Conservation (phyloP, 305 asterid genomes). For the Fraxinus angustifolia region DNA sequence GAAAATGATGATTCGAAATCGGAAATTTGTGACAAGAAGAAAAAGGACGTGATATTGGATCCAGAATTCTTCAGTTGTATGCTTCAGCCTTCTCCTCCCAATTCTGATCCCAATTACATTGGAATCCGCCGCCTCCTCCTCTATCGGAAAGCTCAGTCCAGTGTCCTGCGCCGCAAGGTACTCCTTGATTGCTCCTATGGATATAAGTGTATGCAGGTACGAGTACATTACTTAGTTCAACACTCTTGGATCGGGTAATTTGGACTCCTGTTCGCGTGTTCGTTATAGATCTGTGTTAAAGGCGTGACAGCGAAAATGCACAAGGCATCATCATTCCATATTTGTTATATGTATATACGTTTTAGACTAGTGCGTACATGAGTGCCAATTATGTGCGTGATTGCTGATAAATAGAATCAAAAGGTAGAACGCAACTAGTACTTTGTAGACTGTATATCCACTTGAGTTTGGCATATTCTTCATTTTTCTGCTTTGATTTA, state of each 20-base stretch:
- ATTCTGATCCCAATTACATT: slow-evolving; percentile 76
- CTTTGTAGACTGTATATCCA: background rate
- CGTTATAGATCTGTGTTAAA: background rate
- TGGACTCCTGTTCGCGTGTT: background rate
- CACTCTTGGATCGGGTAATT: slow-evolving; percentile 16
- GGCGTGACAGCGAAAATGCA: background rate
- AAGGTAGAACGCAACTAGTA: background rate
- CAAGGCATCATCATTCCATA: background rate
- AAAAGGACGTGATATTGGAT: slow-evolving; percentile 44
- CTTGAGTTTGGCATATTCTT: background rate
- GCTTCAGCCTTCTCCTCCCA: slow-evolving; percentile 77
- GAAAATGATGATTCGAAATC: slow-evolving; percentile 34
- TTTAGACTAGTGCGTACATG: background rate
- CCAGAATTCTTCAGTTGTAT: slow-evolving; percentile 79
- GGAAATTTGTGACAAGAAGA: slow-evolving; percentile 30
- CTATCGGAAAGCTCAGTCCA: slow-evolving; percentile 72
- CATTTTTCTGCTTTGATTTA: background rate
- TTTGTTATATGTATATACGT: background rate
- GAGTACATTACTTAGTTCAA: background rate
- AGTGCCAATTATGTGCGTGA: background rate
- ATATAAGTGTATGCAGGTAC: background rate
- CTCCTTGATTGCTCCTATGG: background rate
- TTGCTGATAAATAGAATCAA: background rate
- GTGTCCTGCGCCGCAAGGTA: slow-evolving; percentile 76
- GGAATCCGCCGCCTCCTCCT: slow-evolving; percentile 90